phyloP scores from a whole-genome alignment of 2,329 filamentous ascomycete species.

The Fusarium sulawesiense region DNA sequence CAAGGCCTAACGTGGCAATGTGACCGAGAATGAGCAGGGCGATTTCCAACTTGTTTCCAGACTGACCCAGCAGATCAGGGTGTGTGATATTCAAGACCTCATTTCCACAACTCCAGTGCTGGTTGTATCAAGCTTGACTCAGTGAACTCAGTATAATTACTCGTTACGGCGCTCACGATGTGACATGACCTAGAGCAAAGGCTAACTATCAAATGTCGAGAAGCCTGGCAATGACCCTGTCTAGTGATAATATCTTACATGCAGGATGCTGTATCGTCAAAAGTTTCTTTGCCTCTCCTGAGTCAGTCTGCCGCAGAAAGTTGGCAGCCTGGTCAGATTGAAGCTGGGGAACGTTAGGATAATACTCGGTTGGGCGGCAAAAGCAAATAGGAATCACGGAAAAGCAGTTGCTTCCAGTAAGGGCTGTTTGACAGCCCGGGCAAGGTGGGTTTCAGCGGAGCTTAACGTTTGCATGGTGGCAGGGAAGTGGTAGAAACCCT shows the following conservation, averaged over 20 bases:
- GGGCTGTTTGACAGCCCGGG: slow-evolving; percentile 10
- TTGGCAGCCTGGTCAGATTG: slow-evolving; percentile 27
- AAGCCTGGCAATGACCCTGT: slow-evolving; percentile 27
- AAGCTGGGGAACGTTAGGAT: slow-evolving; percentile 26
- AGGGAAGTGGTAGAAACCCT: slow-evolving; percentile 30
- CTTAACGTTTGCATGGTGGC: slow-evolving; percentile 27
- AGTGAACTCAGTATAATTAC: slow-evolving; percentile 2
- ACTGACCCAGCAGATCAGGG: slow-evolving; percentile 7
- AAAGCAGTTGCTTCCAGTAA: slow-evolving; percentile 30
- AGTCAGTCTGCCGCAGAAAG: slow-evolving; percentile 34
- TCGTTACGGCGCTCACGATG: slow-evolving; percentile 14
- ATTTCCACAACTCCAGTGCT: slow-evolving; percentile 18
- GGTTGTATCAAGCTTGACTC: slow-evolving; percentile 17
- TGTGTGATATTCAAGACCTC: slow-evolving; percentile 2
- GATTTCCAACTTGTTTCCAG: slow-evolving; percentile 18
- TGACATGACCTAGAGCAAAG: slow-evolving; percentile 37
- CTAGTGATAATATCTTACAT: slow-evolving; percentile 9
- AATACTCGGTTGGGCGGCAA: slow-evolving; percentile 32
- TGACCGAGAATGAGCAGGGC: slow-evolving; percentile 20
- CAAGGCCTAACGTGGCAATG: slow-evolving; percentile 27
- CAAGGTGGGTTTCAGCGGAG: slow-evolving; percentile 20
- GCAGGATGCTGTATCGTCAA: slow-evolving; percentile 14
- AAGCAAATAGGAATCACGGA: slow-evolving; percentile 35
- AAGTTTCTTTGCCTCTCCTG: slow-evolving; percentile 29
- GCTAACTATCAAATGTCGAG: slow-evolving; percentile 6